Conservation (phyloP, 2,329 filamentous ascomycete species). For the Leptoxyphium fumago region DNA sequence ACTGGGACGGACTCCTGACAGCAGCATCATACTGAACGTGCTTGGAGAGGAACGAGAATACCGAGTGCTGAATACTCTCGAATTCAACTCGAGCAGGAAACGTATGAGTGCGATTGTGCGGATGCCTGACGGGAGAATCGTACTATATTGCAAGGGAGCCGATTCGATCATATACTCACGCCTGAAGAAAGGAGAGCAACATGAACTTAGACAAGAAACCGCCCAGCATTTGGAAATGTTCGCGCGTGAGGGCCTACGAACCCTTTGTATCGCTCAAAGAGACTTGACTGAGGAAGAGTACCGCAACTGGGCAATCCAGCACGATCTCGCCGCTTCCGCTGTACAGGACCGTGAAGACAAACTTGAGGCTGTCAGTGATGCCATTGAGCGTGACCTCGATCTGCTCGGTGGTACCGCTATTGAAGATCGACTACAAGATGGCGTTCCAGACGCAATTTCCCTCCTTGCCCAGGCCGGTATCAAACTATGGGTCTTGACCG, state of each 20-base stretch:
- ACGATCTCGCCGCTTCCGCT: constrained; percentile 74
- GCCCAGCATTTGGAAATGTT: constrained; percentile 96
- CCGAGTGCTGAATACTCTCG: constrained; percentile 80
- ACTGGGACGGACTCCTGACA: constrained; percentile 62
- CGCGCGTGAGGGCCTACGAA: constrained; percentile 84
- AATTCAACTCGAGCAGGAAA: constrained; percentile 95
- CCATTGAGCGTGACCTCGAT: constrained; percentile 78
- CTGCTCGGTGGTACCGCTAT: constrained; percentile 91
- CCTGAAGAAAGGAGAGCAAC: constrained; percentile 70
- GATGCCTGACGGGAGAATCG: constrained; percentile 81
- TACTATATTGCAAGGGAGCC: constrained; percentile 92
- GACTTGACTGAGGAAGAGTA: constrained; percentile 75
- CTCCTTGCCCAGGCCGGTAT: constrained; percentile 86
- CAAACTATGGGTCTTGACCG: constrained; percentile 95
- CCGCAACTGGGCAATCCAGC: constrained; percentile 65
- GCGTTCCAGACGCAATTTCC: constrained; percentile 88
- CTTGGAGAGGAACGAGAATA: constrained; percentile 77
- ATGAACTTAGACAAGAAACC: constrained; percentile 65
- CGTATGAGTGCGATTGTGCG: constrained; percentile 94
- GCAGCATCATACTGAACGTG: constrained; percentile 66
- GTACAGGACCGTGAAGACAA: constrained; percentile 83
- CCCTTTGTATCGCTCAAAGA: constrained; percentile 80
- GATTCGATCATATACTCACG: constrained; percentile 96
- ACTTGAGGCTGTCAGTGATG: constrained; percentile 74
- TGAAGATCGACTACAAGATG: constrained; percentile 91